Conservation (phyloP, 202 grass and related monocot genomes). For the Carex arenaria region DNA sequence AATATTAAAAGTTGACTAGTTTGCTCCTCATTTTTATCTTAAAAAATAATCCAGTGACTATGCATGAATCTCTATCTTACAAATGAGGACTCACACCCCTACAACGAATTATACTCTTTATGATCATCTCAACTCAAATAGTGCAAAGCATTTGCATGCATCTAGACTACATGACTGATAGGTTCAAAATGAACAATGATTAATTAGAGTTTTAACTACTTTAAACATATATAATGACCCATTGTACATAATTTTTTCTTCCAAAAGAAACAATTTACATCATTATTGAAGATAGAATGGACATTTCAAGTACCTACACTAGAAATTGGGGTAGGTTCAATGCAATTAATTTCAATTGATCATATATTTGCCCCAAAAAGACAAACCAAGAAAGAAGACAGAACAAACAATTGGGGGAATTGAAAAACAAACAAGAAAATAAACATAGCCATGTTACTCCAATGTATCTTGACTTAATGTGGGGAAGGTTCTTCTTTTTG, state of each 20-base stretch:
- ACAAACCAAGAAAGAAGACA: neutral
- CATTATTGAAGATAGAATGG: neutral
- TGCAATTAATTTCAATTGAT: neutral
- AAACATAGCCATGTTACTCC: neutral
- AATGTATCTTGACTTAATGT: neutral
- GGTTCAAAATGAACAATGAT: constrained; percentile 12
- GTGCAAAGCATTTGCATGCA: neutral
- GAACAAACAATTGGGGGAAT: neutral
- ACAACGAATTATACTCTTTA: neutral
- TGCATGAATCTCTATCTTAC: too few relatives aligned
- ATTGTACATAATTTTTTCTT: neutral
- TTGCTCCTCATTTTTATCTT: too few relatives aligned
- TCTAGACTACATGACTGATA: neutral
- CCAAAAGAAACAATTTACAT: neutral
- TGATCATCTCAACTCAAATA: neutral
- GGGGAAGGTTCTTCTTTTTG: neutral
- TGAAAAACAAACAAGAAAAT: neutral
- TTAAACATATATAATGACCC: neutral
- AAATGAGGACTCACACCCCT: too few relatives aligned
- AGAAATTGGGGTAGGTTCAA: neutral
- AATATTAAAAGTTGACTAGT: too few relatives aligned
- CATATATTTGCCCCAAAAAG: neutral
- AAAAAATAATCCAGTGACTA: too few relatives aligned
- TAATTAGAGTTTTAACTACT: neutral
- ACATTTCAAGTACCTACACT: constrained; percentile 5